Evolutionary conservation across 2,329 filamentous ascomycete genomes (phyloP), one percentile per base, ranked within the genome.

Genomic region (Talaromyces piceae): DNA sequence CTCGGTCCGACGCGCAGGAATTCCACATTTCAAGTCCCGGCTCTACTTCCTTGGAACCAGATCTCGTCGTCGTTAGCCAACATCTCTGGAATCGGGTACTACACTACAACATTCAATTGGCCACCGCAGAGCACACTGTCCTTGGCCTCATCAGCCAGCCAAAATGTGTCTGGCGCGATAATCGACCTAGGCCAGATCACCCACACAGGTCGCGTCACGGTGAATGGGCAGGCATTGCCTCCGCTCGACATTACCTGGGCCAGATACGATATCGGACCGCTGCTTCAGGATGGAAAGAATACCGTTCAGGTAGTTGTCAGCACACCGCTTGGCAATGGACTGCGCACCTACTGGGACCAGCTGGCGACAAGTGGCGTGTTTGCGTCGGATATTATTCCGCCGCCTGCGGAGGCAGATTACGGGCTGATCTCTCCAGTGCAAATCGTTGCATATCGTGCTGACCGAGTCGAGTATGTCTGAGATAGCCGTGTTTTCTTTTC

Each of bases 21-120:
- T 45, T 64, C 61, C 1, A 69, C 64, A 2, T 62, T 66, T 56
- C 54, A 55, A 3, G 56, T 70, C 27, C 23, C 48, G 12, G 41
- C 55, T 2, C 60, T 73, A 0, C 23, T 61, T 3, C 61, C 71
- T 2, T 74, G 71, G 70, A 57, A 57, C 7, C 28, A 61, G 3
- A 63, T 72, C 16, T 43, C 58, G 0, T 5, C 27, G 4, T 57
- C 54, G 1, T 56, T 71, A 1, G 47, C 50, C 23, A 65, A 63
- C 41, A 60, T 62, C 1, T 66, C 60, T 26, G 69, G 41, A n/a
- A 1, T 30, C 11, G 49, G 41, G 2, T 51, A 46, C 16, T 51
- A 51, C 27, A 25, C 18, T 1, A 51, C 41, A 7, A 26, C 41
- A 6, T 51, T 51, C 5, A 37, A 13, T 16, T 51, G 49, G 49